Evolutionary conservation across 75 land plant species (phyloP).

Genomic region (Cupressus sempervirens): DNA sequence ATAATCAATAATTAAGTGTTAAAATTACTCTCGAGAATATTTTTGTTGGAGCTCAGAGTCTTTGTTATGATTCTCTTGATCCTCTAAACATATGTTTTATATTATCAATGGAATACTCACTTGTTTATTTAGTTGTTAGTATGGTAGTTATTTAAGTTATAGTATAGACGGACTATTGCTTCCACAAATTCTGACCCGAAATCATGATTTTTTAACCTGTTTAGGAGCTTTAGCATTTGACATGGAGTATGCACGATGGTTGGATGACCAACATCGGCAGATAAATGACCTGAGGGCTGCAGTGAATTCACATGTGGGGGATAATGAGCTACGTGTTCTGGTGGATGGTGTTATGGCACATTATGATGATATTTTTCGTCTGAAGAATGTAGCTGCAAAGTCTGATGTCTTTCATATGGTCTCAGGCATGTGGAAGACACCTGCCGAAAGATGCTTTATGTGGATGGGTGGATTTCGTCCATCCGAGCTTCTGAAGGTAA

Average conservation of each 20-base stretch:
- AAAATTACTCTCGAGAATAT: background rate
- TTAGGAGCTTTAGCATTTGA: conserved; percentile 73
- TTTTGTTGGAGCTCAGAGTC: background rate
- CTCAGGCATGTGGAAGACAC: conserved; percentile 93
- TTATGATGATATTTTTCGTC: conserved; percentile 71
- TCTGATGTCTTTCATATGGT: conserved; percentile 84
- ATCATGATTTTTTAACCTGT: conserved; percentile 1
- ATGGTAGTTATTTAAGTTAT: too few relatives aligned
- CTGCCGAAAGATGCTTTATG: conserved; percentile 86
- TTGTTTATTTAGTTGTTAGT: too few relatives aligned
- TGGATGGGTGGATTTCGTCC: conserved; percentile 91
- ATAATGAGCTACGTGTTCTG: conserved; percentile 65
- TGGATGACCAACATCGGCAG: conserved; percentile 65
- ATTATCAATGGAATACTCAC: too few relatives aligned
- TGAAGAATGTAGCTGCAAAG: conserved; percentile 68
- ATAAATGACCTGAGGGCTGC: conserved; percentile 68
- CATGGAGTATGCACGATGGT: conserved; percentile 75
- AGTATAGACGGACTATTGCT: background rate
- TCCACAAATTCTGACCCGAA: background rate
- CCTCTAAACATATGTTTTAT: too few relatives aligned
- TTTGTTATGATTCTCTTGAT: too few relatives aligned
- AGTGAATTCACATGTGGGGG: conserved; percentile 69
- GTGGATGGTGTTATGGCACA: conserved; percentile 74
- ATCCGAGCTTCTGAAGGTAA: conserved; percentile 81
- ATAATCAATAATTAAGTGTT: background rate